Evolutionary conservation across 306 rosid species (phyloP).

Genomic region (Styphnolobium japonicum): DNA sequence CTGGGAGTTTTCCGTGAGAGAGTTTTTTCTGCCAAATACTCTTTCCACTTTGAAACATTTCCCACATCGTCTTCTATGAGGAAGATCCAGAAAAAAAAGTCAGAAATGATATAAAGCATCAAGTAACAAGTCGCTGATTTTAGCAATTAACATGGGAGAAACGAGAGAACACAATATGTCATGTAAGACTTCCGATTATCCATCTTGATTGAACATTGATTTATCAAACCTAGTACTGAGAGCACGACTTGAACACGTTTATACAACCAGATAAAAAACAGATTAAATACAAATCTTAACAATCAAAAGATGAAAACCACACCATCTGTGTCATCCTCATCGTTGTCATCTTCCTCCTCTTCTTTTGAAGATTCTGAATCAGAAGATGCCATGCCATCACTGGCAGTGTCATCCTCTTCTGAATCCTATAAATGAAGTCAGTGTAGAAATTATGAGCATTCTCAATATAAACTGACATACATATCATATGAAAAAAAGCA

Average conservation of each 20-base stretch:
- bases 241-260: background rate
- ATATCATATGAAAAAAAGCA: constrained; percentile 13
- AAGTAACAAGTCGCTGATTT: background rate
- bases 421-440: constrained; percentile 52
- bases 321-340: constrained; percentile 55
- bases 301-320: constrained; percentile 8
- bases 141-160: background rate
- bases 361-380: constrained; percentile 49
- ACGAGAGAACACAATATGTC: background rate
- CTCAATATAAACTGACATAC: background rate
- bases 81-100: constrained; percentile 3
- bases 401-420: constrained; percentile 43
- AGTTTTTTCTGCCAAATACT: constrained; percentile 61
- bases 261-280: constrained; percentile 19
- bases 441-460: constrained; percentile 14
- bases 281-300: constrained; percentile 1
- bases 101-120: constrained; percentile 12
- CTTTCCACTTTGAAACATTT: constrained; percentile 87
- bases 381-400: constrained; percentile 36
- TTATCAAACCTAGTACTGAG: background rate
- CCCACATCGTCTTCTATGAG: constrained; percentile 51
- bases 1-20: constrained; percentile 49
- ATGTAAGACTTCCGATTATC: background rate
- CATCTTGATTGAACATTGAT: constrained; percentile 13
- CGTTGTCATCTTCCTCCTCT: constrained; percentile 36